Evolutionary conservation across 495 filamentous ascomycete genomes (phyloP).

Genomic region (Hypoxylon trugodes): DNA sequence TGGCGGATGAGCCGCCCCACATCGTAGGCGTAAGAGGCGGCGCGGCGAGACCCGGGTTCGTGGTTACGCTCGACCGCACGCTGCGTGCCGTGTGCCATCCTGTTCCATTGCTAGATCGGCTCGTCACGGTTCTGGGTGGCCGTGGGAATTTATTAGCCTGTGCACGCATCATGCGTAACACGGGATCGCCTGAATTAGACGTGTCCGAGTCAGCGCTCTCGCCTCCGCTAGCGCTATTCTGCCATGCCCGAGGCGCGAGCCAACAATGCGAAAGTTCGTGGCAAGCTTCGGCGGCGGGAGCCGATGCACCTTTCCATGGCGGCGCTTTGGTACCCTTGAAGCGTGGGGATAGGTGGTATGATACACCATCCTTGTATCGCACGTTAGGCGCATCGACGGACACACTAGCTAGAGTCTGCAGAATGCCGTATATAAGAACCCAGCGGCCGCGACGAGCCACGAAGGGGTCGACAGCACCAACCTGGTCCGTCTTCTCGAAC

Average conservation of each 20-base stretch:
- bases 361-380: constrained; percentile 65
- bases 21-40: constrained; percentile 36
- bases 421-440: constrained; percentile 74
- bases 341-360: constrained; percentile 70
- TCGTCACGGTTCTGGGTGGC: constrained; percentile 40
- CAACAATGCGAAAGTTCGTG: constrained; percentile 71
- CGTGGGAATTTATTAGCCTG: constrained; percentile 44
- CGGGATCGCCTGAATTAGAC: constrained; percentile 33
- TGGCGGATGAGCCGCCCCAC: constrained; percentile 42
- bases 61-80: constrained; percentile 39
- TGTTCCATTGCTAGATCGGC: constrained; percentile 39
- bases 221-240: constrained; percentile 39
- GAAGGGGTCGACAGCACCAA: constrained; percentile 60
- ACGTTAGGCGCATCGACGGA: constrained; percentile 71
- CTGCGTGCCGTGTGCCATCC: constrained; percentile 42
- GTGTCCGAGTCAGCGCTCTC: constrained; percentile 47
- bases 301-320: constrained; percentile 62
- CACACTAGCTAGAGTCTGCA: constrained; percentile 74
- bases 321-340: constrained; percentile 63
- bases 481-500: constrained; percentile 67
- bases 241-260: constrained; percentile 60
- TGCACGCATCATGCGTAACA: constrained; percentile 38
- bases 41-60: constrained; percentile 25
- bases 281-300: constrained; percentile 54
- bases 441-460: constrained; percentile 73